Evolutionary conservation across 306 rosid genomes (phyloP), one percentile per base, ranked within the genome.

Genomic region (Mimosa pudica): DNA sequence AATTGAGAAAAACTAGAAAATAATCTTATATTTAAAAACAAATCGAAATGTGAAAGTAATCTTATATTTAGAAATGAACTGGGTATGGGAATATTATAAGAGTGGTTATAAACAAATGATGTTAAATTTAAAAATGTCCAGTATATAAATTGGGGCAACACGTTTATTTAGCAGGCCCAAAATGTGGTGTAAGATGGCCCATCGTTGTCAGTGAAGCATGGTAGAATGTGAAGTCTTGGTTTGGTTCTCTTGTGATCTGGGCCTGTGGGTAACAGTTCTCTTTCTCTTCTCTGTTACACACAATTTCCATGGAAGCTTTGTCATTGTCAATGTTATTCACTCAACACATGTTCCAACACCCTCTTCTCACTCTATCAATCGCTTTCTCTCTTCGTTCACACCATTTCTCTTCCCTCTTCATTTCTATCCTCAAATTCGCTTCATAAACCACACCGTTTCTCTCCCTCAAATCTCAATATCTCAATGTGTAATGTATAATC

Each of bases 341-440:
- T 51, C 14, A 35, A 55, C 54, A 66, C 75, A 63, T 12, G 76
- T 73, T 65, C 7, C 79, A 52, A 32, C 76, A 80, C 63, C 84
- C 71, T 75, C 63, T 3, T 35, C 57, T 63, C 61, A 71, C 77
- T 58, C 62, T 65, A 77, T 4, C 66, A 16, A 62, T 75, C 75
- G 20, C 71, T 44, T 62, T 75, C 66, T 4, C 7, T 41, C 84
- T 54, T 80, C 73, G 48, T 80, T 73, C 42, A 14, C 2, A 5
- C 20, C 69, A 2, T 46, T 10, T 1, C 84, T 36, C 70, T 80
- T 2, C 71, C 84, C 3, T 76, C 73, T 41, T 17, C 48, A 69
- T n/a, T 16, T 48, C 35, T 48, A 51, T 62, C 52, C 74, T 70
- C 62, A 32, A 46, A 38, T 47, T 48, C 41, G 30, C 77, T 17